Evolutionary conservation across 2,329 filamentous ascomycete genomes (phyloP).

Genomic region (Coniochaeta sp.): DNA sequence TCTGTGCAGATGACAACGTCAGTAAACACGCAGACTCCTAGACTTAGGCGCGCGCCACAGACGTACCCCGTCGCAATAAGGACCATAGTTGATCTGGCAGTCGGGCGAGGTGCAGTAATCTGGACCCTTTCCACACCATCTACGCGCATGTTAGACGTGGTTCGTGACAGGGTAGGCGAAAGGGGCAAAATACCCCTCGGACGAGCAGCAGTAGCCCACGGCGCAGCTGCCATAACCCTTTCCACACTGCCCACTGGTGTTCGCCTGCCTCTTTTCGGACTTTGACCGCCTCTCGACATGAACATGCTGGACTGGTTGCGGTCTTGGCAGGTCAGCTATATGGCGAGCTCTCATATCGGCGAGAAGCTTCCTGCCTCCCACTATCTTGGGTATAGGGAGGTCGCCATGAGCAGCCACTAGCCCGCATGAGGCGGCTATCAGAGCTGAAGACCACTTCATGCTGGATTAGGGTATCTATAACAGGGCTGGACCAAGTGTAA

Average conservation of each 20-base stretch:
- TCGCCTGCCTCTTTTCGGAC: constrained; percentile 11
- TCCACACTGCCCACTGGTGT: constrained; percentile 18
- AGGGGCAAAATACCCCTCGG: constrained; percentile 18
- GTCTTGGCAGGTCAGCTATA: background rate
- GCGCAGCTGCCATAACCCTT: constrained; percentile 19
- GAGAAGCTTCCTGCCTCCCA: constrained; percentile 19
- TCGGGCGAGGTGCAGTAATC: constrained; percentile 55
- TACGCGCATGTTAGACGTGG: constrained; percentile 15
- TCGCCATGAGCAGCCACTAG: constrained; percentile 17
- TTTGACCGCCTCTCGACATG: background rate
- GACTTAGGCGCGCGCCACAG: background rate
- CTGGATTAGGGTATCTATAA: constrained; percentile 6
- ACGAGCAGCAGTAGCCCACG: constrained; percentile 24
- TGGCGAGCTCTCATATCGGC: constrained; percentile 11
- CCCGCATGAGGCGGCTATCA: constrained; percentile 17
- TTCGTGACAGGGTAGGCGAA: background rate
- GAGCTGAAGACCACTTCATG: constrained; percentile 17
- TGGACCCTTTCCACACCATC: constrained; percentile 46
- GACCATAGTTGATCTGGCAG: constrained; percentile 54
- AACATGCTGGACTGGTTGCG: background rate
- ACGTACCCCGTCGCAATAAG: constrained; percentile 46
- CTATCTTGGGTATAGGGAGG: constrained; percentile 16
- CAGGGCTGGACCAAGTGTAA: background rate
- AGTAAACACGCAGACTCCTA: background rate
- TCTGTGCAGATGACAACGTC: constrained; percentile 17